phyloP scores from a whole-genome alignment of 2,329 filamentous ascomycete species.

The Pseudopyricularia cyperi region DNA sequence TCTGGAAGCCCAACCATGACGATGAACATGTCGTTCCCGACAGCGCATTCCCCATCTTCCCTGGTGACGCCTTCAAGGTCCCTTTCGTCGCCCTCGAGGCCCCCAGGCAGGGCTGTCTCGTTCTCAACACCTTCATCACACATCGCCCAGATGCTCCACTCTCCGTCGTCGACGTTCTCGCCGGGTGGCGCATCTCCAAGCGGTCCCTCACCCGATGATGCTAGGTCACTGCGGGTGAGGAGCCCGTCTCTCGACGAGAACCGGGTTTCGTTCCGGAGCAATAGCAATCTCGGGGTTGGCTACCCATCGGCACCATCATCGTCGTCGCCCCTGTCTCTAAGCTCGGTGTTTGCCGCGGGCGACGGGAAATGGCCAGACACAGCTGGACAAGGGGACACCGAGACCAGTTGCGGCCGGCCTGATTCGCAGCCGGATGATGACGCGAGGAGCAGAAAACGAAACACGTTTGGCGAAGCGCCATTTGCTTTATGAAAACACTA shows the following conservation, averaged over 20 bases:
- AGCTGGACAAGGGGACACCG: not conserved
- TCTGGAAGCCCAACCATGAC: constrained; percentile 38
- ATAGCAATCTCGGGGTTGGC: not conserved
- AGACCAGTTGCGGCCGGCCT: not conserved
- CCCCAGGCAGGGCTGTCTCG: constrained; percentile 5
- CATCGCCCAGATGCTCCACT: constrained; percentile 11
- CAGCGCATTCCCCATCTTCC: constrained; percentile 6
- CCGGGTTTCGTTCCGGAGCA: not conserved
- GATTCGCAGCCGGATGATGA: not conserved
- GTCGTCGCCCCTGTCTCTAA: not conserved
- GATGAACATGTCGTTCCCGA: constrained; percentile 12
- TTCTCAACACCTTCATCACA: not conserved
- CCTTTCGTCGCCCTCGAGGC: constrained; percentile 9
- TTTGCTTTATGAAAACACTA: not conserved
- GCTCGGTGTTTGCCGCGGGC: not conserved
- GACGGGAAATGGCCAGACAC: not conserved
- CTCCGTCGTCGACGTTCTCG: constrained; percentile 7
- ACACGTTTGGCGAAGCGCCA: not conserved
- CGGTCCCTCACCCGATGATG: not conserved
- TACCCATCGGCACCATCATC: not conserved
- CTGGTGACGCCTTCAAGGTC: constrained; percentile 7
- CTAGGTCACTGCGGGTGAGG: not conserved
- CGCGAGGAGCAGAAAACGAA: not conserved
- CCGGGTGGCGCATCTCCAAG: not conserved
- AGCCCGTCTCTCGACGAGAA: not conserved